These are phyloP conservation scores for Leccinum boreale DNA, from an alignment of 768 basidiomycete species.

Conservation along the genomic window DNA sequence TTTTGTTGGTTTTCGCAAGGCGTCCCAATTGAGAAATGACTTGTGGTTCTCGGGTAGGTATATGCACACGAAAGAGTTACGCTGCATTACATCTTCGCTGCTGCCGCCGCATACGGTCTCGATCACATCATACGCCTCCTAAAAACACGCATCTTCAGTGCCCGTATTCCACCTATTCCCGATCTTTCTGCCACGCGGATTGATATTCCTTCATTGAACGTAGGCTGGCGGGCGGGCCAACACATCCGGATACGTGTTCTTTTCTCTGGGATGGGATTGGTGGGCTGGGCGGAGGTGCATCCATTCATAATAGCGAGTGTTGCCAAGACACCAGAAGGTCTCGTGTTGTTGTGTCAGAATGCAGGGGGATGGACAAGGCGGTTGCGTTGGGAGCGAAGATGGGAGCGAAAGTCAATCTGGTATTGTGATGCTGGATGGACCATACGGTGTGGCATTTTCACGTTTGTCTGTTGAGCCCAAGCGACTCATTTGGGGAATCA, in stretches of 20 bases:
- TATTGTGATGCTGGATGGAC: constrained; percentile 50
- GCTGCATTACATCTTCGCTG: constrained; percentile 41
- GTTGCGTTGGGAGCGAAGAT: constrained; percentile 26
- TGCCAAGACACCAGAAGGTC: constrained; percentile 38
- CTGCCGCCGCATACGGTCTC: constrained; percentile 38
- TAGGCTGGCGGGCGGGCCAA: constrained; percentile 60
- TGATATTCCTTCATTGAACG: constrained; percentile 41
- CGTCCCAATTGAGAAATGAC: constrained; percentile 11
- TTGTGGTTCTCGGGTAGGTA: constrained; percentile 15
- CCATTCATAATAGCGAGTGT: constrained; percentile 52
- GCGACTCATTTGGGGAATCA: constrained; percentile 2
- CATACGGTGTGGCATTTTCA: constrained; percentile 38
- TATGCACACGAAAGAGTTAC: constrained; percentile 26
- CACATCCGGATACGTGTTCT: constrained; percentile 54
- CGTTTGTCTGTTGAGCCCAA: background rate
- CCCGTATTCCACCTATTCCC: constrained; percentile 43
- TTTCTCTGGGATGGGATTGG: constrained; percentile 36
- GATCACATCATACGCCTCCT: constrained; percentile 45
- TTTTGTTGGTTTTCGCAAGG: background rate
- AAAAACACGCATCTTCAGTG: constrained; percentile 44
- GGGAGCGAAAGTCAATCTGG: constrained; percentile 27
- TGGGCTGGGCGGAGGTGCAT: constrained; percentile 44
- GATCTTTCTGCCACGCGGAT: constrained; percentile 47
- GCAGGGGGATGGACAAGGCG: constrained; percentile 48
- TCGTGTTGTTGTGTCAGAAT: constrained; percentile 50